phyloP scores from a whole-genome alignment of 176 grass and related monocot species.

The Aechmea fasciata region DNA sequence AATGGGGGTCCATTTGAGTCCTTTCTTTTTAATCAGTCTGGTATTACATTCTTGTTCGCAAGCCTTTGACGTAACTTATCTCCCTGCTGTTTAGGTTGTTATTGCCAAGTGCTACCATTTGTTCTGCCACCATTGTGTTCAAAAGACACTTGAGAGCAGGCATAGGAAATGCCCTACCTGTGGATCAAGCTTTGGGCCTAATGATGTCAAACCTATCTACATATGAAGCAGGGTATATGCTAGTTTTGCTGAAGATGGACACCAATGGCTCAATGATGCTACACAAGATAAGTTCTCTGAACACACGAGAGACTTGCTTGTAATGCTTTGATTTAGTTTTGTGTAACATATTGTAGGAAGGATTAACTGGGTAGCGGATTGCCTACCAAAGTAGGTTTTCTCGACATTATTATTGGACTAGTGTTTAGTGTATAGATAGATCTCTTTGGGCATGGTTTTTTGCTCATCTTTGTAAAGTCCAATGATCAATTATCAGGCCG shows the following conservation, averaged over 20 bases:
- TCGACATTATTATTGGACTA: neutral
- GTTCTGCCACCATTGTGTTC: constrained; percentile 73
- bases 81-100: constrained; percentile 44
- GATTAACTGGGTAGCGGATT: neutral
- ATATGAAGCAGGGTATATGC: constrained; percentile 37
- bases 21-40: too few species aligned
- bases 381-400: neutral
- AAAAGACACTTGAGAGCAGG: constrained; percentile 50
- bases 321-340: neutral
- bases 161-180: constrained; percentile 70
- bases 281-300: constrained; percentile 11
- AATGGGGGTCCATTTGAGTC: too few species aligned
- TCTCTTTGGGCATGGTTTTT: constrained; percentile 7
- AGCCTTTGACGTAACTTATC: neutral
- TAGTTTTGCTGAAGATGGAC: constrained; percentile 13
- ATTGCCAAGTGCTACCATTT: constrained; percentile 92
- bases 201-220: constrained; percentile 90
- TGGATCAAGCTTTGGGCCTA: constrained; percentile 53
- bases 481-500: constrained; percentile 12
- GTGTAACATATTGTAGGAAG: neutral
- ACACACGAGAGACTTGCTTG: neutral
- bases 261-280: constrained; percentile 8
- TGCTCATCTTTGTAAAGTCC: constrained; percentile 28
- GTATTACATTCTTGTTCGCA: too few species aligned
- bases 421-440: constrained; percentile 6